phyloP scores from a whole-genome alignment of 805 yeast genomes.

The Saccharomycopsis schoenii region DNA sequence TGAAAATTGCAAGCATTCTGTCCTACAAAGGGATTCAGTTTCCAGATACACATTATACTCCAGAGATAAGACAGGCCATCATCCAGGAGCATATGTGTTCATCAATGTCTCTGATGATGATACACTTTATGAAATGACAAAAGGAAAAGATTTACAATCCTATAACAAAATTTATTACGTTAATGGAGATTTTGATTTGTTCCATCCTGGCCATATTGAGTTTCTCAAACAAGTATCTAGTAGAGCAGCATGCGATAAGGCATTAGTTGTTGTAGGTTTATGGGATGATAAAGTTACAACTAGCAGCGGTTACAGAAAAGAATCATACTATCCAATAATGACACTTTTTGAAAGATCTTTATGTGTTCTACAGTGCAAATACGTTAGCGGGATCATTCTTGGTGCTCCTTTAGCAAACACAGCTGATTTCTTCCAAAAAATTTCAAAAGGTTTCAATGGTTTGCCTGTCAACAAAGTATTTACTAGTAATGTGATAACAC shows the following conservation, averaged over 20 bases:
- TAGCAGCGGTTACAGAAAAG: constrained; percentile 32
- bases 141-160: constrained; percentile 9
- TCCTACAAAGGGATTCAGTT: constrained; percentile 29
- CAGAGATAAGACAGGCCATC: constrained; percentile 49
- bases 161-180: constrained; percentile 35
- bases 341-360: constrained; percentile 74
- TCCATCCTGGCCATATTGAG: constrained; percentile 88
- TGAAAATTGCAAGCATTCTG: constrained; percentile 14
- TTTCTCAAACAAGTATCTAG: constrained; percentile 44
- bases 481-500: constrained; percentile 46
- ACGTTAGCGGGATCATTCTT: constrained; percentile 69
- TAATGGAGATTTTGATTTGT: constrained; percentile 84
- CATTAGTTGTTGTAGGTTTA: constrained; percentile 57
- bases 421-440: constrained; percentile 28
- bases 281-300: constrained; percentile 50
- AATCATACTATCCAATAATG: constrained; percentile 74
- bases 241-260: constrained; percentile 28
- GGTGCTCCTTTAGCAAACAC: constrained; percentile 55
- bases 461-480: constrained; percentile 33
- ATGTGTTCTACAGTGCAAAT: constrained; percentile 80
- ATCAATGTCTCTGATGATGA: constrained; percentile 27
- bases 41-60: constrained; percentile 47
- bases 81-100: constrained; percentile 49
- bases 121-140: not conserved
- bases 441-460: constrained; percentile 26